phyloP scores from a whole-genome alignment of 176 grass and related monocot genomes.

The Hordeum marinum region DNA sequence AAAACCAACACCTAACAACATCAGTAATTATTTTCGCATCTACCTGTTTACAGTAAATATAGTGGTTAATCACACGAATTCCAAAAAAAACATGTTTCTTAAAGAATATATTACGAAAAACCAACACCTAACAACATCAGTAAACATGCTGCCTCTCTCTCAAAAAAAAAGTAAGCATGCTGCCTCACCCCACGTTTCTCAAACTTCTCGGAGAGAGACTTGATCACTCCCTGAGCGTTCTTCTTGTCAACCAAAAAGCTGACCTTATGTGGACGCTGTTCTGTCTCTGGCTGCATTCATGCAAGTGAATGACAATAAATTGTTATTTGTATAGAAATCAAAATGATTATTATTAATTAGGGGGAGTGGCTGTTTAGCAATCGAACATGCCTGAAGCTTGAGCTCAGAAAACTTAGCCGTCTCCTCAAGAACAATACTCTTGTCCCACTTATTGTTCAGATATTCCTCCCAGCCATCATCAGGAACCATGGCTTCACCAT shows the following conservation, averaged over 20 bases:
- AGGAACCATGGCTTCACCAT: constrained; percentile 62
- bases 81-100: not conserved
- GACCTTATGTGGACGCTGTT: constrained; percentile 67
- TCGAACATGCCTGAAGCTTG: constrained; percentile 41
- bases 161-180: not conserved
- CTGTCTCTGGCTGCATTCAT: constrained; percentile 43
- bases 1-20: not conserved
- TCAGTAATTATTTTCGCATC: constrained; percentile 57
- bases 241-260: constrained; percentile 58
- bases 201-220: constrained; percentile 47
- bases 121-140: not conserved
- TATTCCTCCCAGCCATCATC: constrained; percentile 60
- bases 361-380: not conserved
- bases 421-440: constrained; percentile 55
- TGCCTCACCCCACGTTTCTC: constrained; percentile 46
- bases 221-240: constrained; percentile 46
- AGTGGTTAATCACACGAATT: not conserved
- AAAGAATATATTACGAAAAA: not conserved
- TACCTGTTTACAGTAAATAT: constrained; percentile 38
- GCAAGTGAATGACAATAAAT: not conserved
- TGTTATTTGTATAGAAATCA: not conserved
- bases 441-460: constrained; percentile 68
- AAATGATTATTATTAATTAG: not conserved
- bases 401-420: constrained; percentile 49
- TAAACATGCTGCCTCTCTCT: not conserved